Percentiles rank a stretch among this genome's conserved stretches.
These are phyloP conservation scores for Lipomyces sp. DNA, from an alignment of 805 yeast genomes.

Conservation along the genomic window DNA sequence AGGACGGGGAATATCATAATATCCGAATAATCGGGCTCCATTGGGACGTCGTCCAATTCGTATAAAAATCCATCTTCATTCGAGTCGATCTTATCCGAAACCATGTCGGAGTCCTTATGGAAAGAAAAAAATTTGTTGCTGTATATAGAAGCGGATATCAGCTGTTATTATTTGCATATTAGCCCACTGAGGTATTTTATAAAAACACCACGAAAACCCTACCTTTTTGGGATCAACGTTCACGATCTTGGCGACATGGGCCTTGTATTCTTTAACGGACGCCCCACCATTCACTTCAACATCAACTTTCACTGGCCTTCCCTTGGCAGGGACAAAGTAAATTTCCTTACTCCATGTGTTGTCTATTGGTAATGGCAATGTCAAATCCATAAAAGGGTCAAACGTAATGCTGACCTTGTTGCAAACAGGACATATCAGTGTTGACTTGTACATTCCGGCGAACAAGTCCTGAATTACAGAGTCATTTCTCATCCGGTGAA, in stretches of 20 bases:
- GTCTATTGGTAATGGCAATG: constrained; percentile 83
- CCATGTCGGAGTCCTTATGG: constrained; percentile 64
- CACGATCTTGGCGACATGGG: constrained; percentile 59
- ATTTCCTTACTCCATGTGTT: constrained; percentile 73
- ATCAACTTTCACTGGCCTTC: constrained; percentile 59
- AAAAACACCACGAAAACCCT: neutral
- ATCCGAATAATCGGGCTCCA: constrained; percentile 43
- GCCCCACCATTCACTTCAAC: constrained; percentile 74
- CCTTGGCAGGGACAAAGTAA: constrained; percentile 62
- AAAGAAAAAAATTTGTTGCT: constrained; percentile 69
- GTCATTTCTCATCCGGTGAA: constrained; percentile 79
- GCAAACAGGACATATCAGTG: constrained; percentile 86
- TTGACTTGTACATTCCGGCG: constrained; percentile 89
- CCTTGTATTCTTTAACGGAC: constrained; percentile 64
- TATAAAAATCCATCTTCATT: constrained; percentile 72
- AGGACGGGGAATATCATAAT: constrained; percentile 28
- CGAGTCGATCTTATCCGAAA: constrained; percentile 64
- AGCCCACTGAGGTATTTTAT: neutral
- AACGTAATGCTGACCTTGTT: constrained; percentile 79
- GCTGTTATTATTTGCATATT: constrained; percentile 7
- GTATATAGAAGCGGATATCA: constrained; percentile 67
- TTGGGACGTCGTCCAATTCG: constrained; percentile 48
- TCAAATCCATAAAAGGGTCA: constrained; percentile 90
- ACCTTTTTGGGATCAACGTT: constrained; percentile 45
- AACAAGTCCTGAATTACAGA: constrained; percentile 84